Evolutionary conservation across 768 basidiomycete genomes (phyloP).

Genomic region (Cystofilobasidium bisporidii): DNA sequence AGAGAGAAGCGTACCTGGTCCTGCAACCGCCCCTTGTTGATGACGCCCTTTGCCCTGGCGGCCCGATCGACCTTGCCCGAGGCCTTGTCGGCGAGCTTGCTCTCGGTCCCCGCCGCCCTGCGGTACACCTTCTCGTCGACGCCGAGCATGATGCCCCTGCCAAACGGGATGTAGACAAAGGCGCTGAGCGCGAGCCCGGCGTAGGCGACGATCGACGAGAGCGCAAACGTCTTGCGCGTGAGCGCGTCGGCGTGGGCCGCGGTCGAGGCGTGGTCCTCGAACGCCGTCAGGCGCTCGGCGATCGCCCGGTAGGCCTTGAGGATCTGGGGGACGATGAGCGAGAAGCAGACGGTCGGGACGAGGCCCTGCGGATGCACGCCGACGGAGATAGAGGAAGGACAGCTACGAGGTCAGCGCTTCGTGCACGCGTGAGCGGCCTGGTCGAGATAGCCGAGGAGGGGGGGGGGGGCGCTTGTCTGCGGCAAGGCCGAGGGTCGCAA

Average conservation of each 20-base stretch:
- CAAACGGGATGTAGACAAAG: slow-evolving; percentile 91
- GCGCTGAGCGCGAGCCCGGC: slow-evolving; percentile 85
- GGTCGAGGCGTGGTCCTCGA: slow-evolving; percentile 85
- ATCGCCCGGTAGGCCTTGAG: slow-evolving; percentile 56
- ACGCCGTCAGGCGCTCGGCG: slow-evolving; percentile 53
- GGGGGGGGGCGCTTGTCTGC: too few relatives aligned
- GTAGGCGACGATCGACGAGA: slow-evolving; percentile 82
- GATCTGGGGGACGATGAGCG: slow-evolving; percentile 67
- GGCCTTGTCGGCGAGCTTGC: neutral
- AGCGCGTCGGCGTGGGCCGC: slow-evolving; percentile 67
- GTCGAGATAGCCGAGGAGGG: too few relatives aligned
- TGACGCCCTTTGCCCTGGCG: slow-evolving; percentile 33
- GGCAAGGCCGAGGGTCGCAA: too few relatives aligned
- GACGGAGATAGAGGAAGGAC: too few relatives aligned
- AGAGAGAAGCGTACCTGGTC: slow-evolving; percentile 50
- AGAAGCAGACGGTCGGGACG: slow-evolving; percentile 72
- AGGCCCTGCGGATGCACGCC: slow-evolving; percentile 58
- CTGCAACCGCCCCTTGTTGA: slow-evolving; percentile 51
- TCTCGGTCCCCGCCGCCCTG: slow-evolving; percentile 32
- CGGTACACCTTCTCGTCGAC: slow-evolving; percentile 35
- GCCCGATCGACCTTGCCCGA: neutral
- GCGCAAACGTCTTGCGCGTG: slow-evolving; percentile 80
- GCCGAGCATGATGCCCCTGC: slow-evolving; percentile 65
- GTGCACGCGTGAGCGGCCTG: too few relatives aligned
- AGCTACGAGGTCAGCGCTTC: neutral